Conservation (phyloP, 192 early-diverging fungal species). For the Spizellomyces sp. region DNA sequence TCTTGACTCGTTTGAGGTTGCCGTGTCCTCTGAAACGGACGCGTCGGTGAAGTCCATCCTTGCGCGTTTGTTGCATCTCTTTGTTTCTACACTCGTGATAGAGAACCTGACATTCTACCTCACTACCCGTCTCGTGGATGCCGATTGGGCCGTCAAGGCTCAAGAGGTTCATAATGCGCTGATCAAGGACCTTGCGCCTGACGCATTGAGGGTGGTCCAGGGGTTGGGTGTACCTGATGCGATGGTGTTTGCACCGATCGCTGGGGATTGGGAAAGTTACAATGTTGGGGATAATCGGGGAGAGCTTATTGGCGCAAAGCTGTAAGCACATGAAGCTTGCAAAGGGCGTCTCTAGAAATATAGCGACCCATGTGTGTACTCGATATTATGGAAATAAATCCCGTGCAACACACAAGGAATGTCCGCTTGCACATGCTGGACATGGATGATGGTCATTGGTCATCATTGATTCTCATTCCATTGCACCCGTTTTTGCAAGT, state of each 20-base stretch:
- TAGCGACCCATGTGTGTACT: no score
- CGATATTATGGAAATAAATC: no score
- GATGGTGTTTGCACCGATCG: slow-evolving; percentile 72
- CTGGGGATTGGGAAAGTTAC: slow-evolving; percentile 67
- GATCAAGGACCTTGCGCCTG: slow-evolving; percentile 55
- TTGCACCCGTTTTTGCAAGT: no score
- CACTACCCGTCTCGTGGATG: slow-evolving; percentile 48
- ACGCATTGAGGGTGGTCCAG: slow-evolving; percentile 54
- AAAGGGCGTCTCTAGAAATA: no score
- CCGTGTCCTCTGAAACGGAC: slow-evolving; percentile 36
- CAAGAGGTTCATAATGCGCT: slow-evolving; percentile 46
- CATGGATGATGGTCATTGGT: no score
- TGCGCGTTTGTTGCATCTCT: slow-evolving; percentile 50
- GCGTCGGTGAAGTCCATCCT: slow-evolving; percentile 39
- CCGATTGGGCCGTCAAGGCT: slow-evolving; percentile 48
- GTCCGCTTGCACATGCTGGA: no score
- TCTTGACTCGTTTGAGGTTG: slow-evolving; percentile 59
- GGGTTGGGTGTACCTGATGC: slow-evolving; percentile 61
- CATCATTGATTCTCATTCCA: no score
- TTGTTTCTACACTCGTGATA: slow-evolving; percentile 51
- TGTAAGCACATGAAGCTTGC: no score
- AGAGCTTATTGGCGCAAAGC: no score
- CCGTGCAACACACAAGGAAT: no score
- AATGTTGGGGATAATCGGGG: slow-evolving; percentile 69
- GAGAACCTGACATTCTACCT: slow-evolving; percentile 63